A percentile compares a stretch with the other conserved stretches of the same genome.
phyloP scores from a whole-genome alignment of 2,329 filamentous ascomycete species.

The Curvularia hawaiiensis region DNA sequence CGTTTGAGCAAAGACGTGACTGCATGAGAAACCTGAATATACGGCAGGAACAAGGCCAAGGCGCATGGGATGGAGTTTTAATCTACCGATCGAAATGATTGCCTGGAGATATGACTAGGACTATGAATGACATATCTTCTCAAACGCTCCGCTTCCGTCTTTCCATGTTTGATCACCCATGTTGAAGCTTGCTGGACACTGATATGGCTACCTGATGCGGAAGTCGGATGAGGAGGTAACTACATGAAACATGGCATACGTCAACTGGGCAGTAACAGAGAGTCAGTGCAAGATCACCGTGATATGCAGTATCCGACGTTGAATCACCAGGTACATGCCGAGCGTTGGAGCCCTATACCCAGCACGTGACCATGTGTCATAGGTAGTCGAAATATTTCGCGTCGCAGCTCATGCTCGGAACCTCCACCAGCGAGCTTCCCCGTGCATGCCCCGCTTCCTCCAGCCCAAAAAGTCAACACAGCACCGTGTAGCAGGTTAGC shows the following conservation, averaged over 20 bases:
- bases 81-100: slow-evolving; percentile 17
- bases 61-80: slow-evolving; percentile 43
- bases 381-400: slow-evolving; percentile 17
- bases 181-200: background rate
- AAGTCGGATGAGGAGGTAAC: background rate
- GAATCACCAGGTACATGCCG: background rate
- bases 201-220: background rate
- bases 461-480: slow-evolving; percentile 54
- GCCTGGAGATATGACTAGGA: slow-evolving; percentile 16
- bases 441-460: slow-evolving; percentile 54
- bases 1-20: background rate
- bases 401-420: slow-evolving; percentile 4
- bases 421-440: slow-evolving; percentile 22
- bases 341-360: background rate
- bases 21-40: slow-evolving; percentile 4
- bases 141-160: background rate
- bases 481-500: slow-evolving; percentile 59
- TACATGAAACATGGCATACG: background rate
- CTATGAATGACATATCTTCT: slow-evolving; percentile 12
- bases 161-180: background rate
- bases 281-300: background rate
- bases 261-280: background rate
- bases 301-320: background rate
- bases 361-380: slow-evolving; percentile 33
- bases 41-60: slow-evolving; percentile 19